Conservation (phyloP, 2,329 filamentous ascomycete genomes). For the Teratosphaeria gauchensis region DNA sequence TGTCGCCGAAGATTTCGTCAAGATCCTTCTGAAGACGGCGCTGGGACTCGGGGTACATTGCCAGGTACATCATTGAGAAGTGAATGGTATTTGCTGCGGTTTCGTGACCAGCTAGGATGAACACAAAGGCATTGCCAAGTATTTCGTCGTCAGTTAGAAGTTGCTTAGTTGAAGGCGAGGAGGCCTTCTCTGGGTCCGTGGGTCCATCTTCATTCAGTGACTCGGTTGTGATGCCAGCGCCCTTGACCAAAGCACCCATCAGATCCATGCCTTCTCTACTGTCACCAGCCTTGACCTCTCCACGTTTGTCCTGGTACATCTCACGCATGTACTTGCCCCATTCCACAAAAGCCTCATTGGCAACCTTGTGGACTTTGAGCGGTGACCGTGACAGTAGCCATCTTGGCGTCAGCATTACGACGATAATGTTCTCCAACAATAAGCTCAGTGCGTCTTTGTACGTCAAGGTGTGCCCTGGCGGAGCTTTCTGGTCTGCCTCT, state of each 20-base stretch:
- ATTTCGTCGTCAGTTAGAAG: slow-evolving; percentile 55
- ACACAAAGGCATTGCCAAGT: slow-evolving; percentile 57
- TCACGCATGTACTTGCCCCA: slow-evolving; percentile 62
- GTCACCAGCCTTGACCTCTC: slow-evolving; percentile 32
- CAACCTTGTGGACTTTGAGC: slow-evolving; percentile 41
- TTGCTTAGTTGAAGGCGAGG: slow-evolving; percentile 34
- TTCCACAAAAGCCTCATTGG: slow-evolving; percentile 49
- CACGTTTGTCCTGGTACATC: slow-evolving; percentile 53
- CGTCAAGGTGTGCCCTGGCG: slow-evolving; percentile 50
- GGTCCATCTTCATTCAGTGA: slow-evolving; percentile 36
- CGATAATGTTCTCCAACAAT: slow-evolving; percentile 54
- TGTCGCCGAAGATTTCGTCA: slow-evolving; percentile 52
- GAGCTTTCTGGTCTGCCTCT: slow-evolving; percentile 25
- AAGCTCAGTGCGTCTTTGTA: slow-evolving; percentile 55
- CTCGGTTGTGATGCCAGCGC: slow-evolving; percentile 28
- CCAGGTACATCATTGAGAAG: slow-evolving; percentile 59
- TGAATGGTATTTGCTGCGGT: slow-evolving; percentile 68
- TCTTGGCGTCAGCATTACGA: slow-evolving; percentile 50
- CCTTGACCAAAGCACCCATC: slow-evolving; percentile 44
- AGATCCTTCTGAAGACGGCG: slow-evolving; percentile 59
- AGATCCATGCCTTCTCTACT: slow-evolving; percentile 43
- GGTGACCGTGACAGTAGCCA: slow-evolving; percentile 47
- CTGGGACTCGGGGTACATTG: slow-evolving; percentile 55
- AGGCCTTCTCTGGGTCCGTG: slow-evolving; percentile 34
- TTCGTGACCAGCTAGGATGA: slow-evolving; percentile 67